phyloP scores from a whole-genome alignment of 805 yeast species.

The Kurtzmaniella fragi region DNA sequence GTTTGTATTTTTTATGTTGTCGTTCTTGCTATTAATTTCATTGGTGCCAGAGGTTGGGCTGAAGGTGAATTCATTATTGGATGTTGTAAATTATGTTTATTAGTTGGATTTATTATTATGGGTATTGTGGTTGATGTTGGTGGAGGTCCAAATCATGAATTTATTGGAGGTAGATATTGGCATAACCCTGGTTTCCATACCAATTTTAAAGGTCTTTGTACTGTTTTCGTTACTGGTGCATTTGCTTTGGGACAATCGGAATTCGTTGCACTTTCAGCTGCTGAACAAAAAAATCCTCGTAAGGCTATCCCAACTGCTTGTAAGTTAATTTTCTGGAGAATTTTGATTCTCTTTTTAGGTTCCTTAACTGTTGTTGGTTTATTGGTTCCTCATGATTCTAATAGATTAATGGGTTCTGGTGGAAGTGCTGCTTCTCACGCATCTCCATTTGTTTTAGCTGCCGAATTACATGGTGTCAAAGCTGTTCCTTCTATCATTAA shows the following conservation, averaged over 20 bases:
- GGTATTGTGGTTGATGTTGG: slow-evolving; percentile 37
- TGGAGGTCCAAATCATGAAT: slow-evolving; percentile 24
- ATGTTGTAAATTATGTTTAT: slow-evolving; percentile 29
- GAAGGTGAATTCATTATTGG: slow-evolving; percentile 40
- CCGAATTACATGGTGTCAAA: slow-evolving; percentile 32
- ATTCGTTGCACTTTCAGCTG: slow-evolving; percentile 26
- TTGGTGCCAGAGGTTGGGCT: slow-evolving; percentile 45
- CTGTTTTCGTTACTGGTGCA: slow-evolving; percentile 27
- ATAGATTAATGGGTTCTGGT: slow-evolving; percentile 19
- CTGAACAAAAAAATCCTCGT: slow-evolving; percentile 23
- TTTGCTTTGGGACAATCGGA: slow-evolving; percentile 31
- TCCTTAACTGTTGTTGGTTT: slow-evolving; percentile 23
- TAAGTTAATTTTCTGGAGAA: slow-evolving; percentile 21
- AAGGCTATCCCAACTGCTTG: slow-evolving; percentile 19
- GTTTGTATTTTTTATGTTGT: slow-evolving; percentile 48
- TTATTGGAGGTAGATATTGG: slow-evolving; percentile 29
- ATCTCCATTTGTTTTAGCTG: slow-evolving; percentile 40
- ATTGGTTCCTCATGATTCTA: slow-evolving; percentile 20
- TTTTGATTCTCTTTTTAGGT: slow-evolving; percentile 23
- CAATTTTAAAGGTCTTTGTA: slow-evolving; percentile 25
- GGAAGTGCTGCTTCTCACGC: slow-evolving; percentile 24
- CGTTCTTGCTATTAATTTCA: slow-evolving; percentile 39
- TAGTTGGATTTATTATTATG: slow-evolving; percentile 37
- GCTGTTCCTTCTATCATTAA: slow-evolving; percentile 39
- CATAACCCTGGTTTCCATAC: slow-evolving; percentile 26